Base-by-base conservation (phyloP, 176 grass and related monocot species). In the Echinochloa phyllopogon region DNA sequence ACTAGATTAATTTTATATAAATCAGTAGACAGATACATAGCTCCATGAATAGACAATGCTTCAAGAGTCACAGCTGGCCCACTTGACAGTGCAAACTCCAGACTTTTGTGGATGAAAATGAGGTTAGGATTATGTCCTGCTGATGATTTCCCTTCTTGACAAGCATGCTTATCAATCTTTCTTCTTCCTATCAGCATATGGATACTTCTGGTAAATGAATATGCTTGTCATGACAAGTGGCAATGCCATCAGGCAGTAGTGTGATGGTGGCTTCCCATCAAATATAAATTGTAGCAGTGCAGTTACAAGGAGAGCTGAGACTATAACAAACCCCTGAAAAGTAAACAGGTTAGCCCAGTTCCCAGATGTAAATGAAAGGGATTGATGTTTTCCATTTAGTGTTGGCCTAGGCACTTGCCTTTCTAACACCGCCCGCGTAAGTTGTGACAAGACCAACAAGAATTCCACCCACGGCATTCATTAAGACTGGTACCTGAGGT, bases 171-270 rank as follows among this genome's bases (percentile, higher is more conserved):
- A 89, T 88, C 78, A 87, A 71, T 94, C 93, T 86, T 99, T 90
- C 87, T 99, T 96, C 96, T 96, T 96, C 51, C 50, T 74, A 69
- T 88, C 89, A 83, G 80, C 63, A 77, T 99, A 92, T 33, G 96
- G 96, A 89, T 96, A 92, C 74, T 96, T 99, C 83, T 99, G 96
- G 89, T 96, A 99, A 83, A 99, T 92, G 88, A 95, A 95, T 68
- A 99, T 99, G 88, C 96, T 99, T 80, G 61, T 65, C 51, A 83
- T 90, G 36, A 96, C 96, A 60, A 99, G 91, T 67, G 93, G 93
- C 36, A 96, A 75, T 38, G 96, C 91, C 12, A 87, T 74, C 12
- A 99, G 71, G 84, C 96, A 99, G 62, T 96, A 91, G 7, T 86
- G 50, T 20, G 96, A 99, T 11, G 96, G 96, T 3, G 81, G 91